Evolutionary conservation across 2,329 filamentous ascomycete genomes (phyloP).

Genomic region (Clarireedia homoeocarpa): DNA sequence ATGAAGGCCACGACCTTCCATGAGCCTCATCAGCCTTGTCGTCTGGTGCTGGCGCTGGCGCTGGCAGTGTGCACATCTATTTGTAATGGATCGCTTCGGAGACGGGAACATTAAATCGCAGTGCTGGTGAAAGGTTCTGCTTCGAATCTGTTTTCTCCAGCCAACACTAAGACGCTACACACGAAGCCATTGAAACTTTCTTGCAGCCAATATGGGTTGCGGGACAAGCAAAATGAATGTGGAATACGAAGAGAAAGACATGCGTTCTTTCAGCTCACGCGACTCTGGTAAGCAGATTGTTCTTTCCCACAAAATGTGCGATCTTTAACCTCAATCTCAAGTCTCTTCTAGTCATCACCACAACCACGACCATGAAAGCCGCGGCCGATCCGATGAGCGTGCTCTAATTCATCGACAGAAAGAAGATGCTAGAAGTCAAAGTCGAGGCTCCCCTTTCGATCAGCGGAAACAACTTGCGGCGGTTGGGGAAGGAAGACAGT

Average conservation of each 20-base stretch:
- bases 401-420: not conserved
- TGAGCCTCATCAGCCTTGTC: not conserved
- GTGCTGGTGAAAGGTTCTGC: not conserved
- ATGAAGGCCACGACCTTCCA: not conserved
- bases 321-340: not conserved
- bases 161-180: not conserved
- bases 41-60: not conserved
- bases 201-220: not conserved
- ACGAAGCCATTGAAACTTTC: not conserved
- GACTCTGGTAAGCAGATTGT: not conserved
- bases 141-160: not conserved
- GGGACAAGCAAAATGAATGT: not conserved
- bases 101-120: not conserved
- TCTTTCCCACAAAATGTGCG: not conserved
- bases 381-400: not conserved
- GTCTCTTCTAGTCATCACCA: not conserved
- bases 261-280: not conserved
- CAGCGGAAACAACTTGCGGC: not conserved
- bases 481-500: not conserved
- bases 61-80: not conserved
- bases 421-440: not conserved
- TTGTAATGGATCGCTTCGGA: not conserved
- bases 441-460: not conserved
- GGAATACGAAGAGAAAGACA: not conserved
- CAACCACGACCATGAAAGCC: not conserved